A percentile compares a stretch with the other conserved stretches of the same genome.
phyloP scores from a whole-genome alignment of 1,139 yeast species.

The Arxiozyma slooffiae region DNA sequence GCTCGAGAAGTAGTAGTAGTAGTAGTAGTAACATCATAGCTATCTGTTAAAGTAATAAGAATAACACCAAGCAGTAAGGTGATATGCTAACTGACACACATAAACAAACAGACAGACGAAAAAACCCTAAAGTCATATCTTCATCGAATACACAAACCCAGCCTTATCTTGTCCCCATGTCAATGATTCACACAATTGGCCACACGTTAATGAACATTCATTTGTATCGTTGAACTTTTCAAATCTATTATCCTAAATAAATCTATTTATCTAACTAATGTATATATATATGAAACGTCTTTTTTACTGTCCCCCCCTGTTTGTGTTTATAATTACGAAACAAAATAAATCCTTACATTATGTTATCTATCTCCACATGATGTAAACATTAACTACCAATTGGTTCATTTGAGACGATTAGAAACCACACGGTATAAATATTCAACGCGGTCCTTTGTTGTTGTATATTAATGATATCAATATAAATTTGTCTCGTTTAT shows the following conservation, averaged over 20 bases:
- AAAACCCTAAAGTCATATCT: slow-evolving; percentile 1
- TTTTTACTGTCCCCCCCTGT: slow-evolving; percentile 13
- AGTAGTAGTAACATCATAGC: too few relatives aligned
- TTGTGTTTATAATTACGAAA: slow-evolving; percentile 25
- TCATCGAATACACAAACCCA: slow-evolving; percentile 24
- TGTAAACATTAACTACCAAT: slow-evolving; percentile 22
- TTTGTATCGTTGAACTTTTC: slow-evolving; percentile 20
- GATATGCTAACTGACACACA: too few relatives aligned
- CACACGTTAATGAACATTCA: slow-evolving; percentile 23
- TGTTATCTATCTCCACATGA: slow-evolving; percentile 14
- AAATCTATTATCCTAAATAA: slow-evolving; percentile 16
- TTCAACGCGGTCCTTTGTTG: slow-evolving; percentile 21
- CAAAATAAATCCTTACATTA: slow-evolving; percentile 18
- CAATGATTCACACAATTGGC: slow-evolving; percentile 24
- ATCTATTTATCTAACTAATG: slow-evolving; percentile 6
- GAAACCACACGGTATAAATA: slow-evolving; percentile 2
- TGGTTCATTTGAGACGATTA: slow-evolving; percentile 12
- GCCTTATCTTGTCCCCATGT: slow-evolving; percentile 26
- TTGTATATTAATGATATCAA: slow-evolving; percentile 15
- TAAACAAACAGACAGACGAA: too few relatives aligned
- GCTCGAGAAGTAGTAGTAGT: too few relatives aligned
- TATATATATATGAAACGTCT: slow-evolving; percentile 14
- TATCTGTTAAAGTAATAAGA: too few relatives aligned
- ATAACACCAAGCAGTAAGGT: too few relatives aligned
- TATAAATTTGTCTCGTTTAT: slow-evolving; percentile 14